These are phyloP conservation scores for Climacium dendroides DNA, from an alignment of 225 moss, liverwort and hornwort species.

Conservation along the genomic window DNA sequence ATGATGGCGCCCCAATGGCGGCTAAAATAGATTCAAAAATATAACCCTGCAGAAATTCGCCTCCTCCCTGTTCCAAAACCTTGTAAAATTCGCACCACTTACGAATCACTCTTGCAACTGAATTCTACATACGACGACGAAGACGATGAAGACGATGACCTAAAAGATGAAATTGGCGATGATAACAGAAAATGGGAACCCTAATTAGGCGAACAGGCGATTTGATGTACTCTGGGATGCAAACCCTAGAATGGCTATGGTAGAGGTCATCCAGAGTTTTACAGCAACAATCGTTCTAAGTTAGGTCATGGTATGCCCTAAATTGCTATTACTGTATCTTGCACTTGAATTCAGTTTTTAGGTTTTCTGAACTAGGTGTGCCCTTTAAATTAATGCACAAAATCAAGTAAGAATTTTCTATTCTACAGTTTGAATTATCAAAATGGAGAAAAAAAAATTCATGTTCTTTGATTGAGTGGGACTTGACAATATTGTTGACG, in stretches of 20 bases:
- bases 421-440: neutral
- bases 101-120: neutral
- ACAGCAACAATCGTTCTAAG: neutral
- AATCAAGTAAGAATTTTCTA: neutral
- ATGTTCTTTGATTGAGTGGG: neutral
- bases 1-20: neutral
- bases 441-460: neutral
- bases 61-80: neutral
- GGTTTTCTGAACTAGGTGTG: neutral
- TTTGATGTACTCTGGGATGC: neutral
- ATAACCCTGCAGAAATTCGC: neutral
- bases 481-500: neutral
- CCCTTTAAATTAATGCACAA: too few relatives aligned
- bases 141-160: neutral
- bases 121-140: constrained; percentile 1
- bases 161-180: neutral
- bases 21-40: neutral
- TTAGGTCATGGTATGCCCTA: neutral
- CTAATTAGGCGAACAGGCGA: neutral
- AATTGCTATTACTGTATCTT: neutral
- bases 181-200: neutral
- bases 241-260: neutral
- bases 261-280: neutral
- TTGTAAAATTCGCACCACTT: neutral
- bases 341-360: neutral